Evolutionary conservation across 306 rosid species (phyloP), one percentile per base, ranked within the genome.

Genomic region (Datisca glomerata): DNA sequence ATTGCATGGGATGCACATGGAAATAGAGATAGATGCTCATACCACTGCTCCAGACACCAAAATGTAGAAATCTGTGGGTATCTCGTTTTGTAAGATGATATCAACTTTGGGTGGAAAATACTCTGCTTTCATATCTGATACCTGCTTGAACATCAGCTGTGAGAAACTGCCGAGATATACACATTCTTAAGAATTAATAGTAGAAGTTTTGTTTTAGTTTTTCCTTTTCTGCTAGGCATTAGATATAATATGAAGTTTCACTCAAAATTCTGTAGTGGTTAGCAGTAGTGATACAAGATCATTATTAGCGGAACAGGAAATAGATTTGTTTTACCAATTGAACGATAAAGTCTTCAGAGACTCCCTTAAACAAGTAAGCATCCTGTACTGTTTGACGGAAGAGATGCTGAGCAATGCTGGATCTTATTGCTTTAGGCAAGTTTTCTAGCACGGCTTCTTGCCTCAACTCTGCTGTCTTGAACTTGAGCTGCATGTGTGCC

Each of bases 81-180:
- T 69, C 66, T 86, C 94, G 45, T 86, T 82, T 68, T 75, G 87
- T 61, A 81, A 41, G 70, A 86, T 67, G 31, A 86, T 69, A 44
- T 76, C 94, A 49, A 81, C 75, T 76, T 75, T 86, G 8, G 96
- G 80, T 21, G 86, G 87, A 50, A 73, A 86, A 57, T 79, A 86
- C 58, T 86, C 94, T 41, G 85, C 94, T 71, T 68, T 76, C 73
- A 74, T 71, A 49, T 76, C 96, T 24, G 94, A 70, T 27, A 71
- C 78, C 94, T 86, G 79, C 55, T 49, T 45, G 51, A 37, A 50
- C 33, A 43, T 22, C 27, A 55, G 41, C 42, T 24, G 56, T 21
- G 24, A 34, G 37, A 34, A 22, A 32, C 24, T n/a, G n/a, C n/a
- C n/a, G n/a, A n/a, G n/a, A n/a, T n/a, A n/a, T n/a, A n/a, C n/a